A percentile compares a stretch with the other conserved stretches of the same genome.
Conservation (phyloP, 352 stramenopile genomes). For the Globisporangium splendens region DNA sequence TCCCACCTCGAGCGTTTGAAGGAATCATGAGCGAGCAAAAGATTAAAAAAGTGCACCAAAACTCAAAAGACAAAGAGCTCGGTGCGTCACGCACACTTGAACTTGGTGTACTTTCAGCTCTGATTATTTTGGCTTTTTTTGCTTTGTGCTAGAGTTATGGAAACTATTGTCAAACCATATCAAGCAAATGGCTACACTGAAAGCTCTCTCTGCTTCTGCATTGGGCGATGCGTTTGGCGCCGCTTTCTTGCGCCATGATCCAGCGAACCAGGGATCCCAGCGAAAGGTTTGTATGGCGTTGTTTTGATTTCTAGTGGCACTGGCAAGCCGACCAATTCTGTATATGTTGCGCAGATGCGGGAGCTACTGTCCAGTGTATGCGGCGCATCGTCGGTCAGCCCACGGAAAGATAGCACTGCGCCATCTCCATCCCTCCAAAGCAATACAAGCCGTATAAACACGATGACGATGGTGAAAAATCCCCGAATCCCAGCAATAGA, state of each 20-base stretch:
- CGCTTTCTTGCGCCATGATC: conserved; percentile 56
- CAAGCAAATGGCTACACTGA: conserved; percentile 48
- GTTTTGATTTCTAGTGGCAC: background rate
- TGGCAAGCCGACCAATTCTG: too few relatives aligned
- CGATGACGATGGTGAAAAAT: conserved; percentile 2
- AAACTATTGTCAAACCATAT: conserved; percentile 55
- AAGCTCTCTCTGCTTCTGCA: conserved; percentile 28
- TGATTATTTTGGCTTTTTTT: background rate
- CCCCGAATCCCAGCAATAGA: conserved; percentile 11
- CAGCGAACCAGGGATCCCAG: conserved; percentile 52
- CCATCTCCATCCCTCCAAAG: conserved; percentile 20
- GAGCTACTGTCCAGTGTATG: conserved; percentile 56
- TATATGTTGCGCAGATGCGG: conserved; percentile 34
- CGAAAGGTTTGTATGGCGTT: conserved; percentile 41
- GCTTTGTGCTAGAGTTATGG: conserved; percentile 49
- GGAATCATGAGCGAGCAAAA: conserved; percentile 81
- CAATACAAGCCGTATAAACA: conserved; percentile 12
- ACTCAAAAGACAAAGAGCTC: conserved; percentile 63
- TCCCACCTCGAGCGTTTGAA: conserved; percentile 69
- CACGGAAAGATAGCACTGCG: conserved; percentile 20
- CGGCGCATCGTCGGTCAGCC: conserved; percentile 22
- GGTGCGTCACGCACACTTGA: conserved; percentile 21
- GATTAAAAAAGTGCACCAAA: conserved; percentile 71
- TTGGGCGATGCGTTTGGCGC: conserved; percentile 46
- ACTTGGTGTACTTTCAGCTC: conserved; percentile 2